Evolutionary conservation across 495 filamentous ascomycete genomes (phyloP), one percentile per base, ranked within the genome.

Genomic region (Hypomontagnella monticulosa): DNA sequence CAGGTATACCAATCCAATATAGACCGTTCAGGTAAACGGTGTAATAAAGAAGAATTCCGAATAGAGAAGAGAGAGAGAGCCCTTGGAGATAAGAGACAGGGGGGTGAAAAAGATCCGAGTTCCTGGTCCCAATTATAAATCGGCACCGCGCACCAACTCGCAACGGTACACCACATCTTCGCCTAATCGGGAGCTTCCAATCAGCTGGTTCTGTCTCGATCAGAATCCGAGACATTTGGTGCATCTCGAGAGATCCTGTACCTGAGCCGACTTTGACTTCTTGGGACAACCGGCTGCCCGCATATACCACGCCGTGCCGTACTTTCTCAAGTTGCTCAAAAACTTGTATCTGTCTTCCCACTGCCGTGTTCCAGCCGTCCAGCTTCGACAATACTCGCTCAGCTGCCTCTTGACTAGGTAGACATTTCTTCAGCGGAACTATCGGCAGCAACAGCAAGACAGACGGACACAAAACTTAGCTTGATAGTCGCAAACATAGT

Each of bases 191-290:
- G 44, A 69, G 55, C 66, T 65, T 56, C 61, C 66, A 69, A 69
- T 69, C 66, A 64, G 60, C 54, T 69, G 33, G 50, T 30, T 36
- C 32, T 47, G 38, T 64, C 61, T 61, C 54, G 52, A 65, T 56
- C 61, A 57, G 32, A 65, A 54, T 54, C 59, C 66, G 61, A 69
- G 66, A 69, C 66, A 69, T 52, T 58, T 50, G 50, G 66, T 56
- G 41, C 61, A 47, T 41, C 34, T 64, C 46, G 43, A 46, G 40
- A 69, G 52, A 69, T 69, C 61, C 59, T 68, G 65, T 68, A 50
- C 59, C 54, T 59, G 59, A 54, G 59, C 54, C 33, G 33, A 20
- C 23, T 27, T 42, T 57, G 15, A 37, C 37, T 63, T 43, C 36
- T 34, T 62, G 32, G 44, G 49, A 32, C 56, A 49, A 52, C 42